These are phyloP conservation scores for Halteria grandinella DNA, from an alignment of 73 alveolate species.

Conservation along the genomic window DNA sequence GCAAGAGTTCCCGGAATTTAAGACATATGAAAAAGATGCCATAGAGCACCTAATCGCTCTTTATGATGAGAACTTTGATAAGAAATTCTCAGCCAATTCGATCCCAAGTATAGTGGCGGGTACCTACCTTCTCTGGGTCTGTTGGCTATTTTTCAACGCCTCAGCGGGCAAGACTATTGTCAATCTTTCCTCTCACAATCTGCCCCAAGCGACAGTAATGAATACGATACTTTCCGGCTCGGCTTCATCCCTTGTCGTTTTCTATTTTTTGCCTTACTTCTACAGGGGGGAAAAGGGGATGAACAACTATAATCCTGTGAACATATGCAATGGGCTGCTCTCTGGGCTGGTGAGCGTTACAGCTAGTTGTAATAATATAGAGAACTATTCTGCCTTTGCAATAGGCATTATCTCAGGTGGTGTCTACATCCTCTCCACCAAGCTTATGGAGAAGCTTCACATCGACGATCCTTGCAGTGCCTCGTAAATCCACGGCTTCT, in stretches of 20 bases:
- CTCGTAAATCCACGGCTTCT: conserved; percentile 62
- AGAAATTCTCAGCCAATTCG: conserved; percentile 36
- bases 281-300: not conserved
- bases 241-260: conserved; percentile 3
- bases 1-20: conserved; percentile 57
- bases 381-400: conserved; percentile 50
- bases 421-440: conserved; percentile 20
- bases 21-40: conserved; percentile 41
- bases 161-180: conserved; percentile 28
- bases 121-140: conserved; percentile 60
- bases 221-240: conserved; percentile 22
- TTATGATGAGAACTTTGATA: not conserved
- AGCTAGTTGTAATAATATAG: conserved; percentile 56
- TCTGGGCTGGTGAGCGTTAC: conserved; percentile 71
- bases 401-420: conserved; percentile 57
- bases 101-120: conserved; percentile 67
- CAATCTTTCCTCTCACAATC: not conserved
- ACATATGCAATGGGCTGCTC: conserved; percentile 68
- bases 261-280: conserved; percentile 12
- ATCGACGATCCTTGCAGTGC: conserved; percentile 76
- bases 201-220: not conserved
- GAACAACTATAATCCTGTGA: conserved; percentile 52
- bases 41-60: conserved; percentile 14
- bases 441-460: conserved; percentile 28
- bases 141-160: conserved; percentile 63